phyloP scores from a whole-genome alignment of 306 rosid species.

The Quercus alba region DNA sequence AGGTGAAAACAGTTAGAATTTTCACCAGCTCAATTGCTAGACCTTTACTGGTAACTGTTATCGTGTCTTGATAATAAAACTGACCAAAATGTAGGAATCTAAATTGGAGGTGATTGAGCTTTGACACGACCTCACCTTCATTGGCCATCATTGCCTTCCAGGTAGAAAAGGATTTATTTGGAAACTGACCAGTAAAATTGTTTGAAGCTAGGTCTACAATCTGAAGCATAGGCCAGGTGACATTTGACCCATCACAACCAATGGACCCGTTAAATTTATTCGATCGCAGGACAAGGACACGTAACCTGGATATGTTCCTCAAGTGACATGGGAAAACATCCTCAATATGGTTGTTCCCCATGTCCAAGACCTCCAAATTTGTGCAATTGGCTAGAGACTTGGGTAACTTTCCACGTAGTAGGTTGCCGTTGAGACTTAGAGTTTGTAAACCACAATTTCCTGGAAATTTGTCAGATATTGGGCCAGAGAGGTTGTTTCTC shows the following conservation, averaged over 20 bases:
- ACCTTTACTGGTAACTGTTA: conserved; percentile 17
- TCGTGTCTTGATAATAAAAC: conserved; percentile 31
- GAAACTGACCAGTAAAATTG: neutral
- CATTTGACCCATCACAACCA: neutral
- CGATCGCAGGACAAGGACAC: conserved; percentile 35
- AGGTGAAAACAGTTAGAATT: conserved; percentile 2
- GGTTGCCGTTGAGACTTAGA: conserved; percentile 27
- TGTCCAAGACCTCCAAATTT: conserved; percentile 28
- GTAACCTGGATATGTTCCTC: conserved; percentile 19
- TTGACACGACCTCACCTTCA: neutral
- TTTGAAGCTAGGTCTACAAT: conserved; percentile 31
- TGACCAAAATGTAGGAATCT: neutral
- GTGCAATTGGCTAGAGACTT: conserved; percentile 23
- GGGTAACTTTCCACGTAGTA: neutral
- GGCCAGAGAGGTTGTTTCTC: conserved; percentile 1
- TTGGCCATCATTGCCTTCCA: conserved; percentile 44
- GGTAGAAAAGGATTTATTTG: neutral
- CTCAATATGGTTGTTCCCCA: conserved; percentile 26
- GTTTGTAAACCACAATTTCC: neutral
- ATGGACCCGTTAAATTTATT: neutral
- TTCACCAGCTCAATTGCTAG: neutral
- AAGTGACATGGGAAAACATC: conserved; percentile 15
- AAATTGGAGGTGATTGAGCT: neutral
- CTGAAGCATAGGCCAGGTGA: conserved; percentile 34
- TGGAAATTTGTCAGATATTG: conserved; percentile 28